These are phyloP conservation scores for Arctium minus DNA, from an alignment of 129 eudicot species.

Conservation along the genomic window DNA sequence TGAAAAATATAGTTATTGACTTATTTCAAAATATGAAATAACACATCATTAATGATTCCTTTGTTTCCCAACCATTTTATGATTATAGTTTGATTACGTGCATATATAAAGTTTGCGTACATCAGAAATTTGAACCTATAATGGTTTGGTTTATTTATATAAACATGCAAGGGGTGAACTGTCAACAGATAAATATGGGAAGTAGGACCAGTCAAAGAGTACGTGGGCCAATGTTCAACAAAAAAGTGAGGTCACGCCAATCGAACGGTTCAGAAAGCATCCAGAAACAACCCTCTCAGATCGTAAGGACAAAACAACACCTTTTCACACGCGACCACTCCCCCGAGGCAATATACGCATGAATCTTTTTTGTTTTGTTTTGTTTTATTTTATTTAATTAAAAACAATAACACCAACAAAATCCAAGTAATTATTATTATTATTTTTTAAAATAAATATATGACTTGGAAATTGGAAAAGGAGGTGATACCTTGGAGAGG, in stretches of 20 bases:
- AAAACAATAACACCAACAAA: background rate
- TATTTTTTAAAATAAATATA: background rate
- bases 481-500: constrained; percentile 39
- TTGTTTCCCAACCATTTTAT: too few relatives aligned
- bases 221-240: background rate
- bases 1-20: too few relatives aligned
- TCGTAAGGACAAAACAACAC: background rate
- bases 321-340: constrained; percentile 6
- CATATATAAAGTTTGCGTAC: too few relatives aligned
- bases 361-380: background rate
- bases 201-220: constrained; percentile 21
- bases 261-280: constrained; percentile 13
- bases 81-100: too few relatives aligned
- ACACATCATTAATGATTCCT: too few relatives aligned
- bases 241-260: background rate
- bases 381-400: too few relatives aligned
- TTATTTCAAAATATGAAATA: too few relatives aligned
- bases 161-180: background rate
- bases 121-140: background rate
- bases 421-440: background rate
- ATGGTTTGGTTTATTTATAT: background rate
- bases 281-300: background rate
- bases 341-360: background rate
- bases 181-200: background rate
- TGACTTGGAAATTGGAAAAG: background rate